These are phyloP conservation scores for Symbiodinium natans DNA, from an alignment of 73 alveolate species.

Conservation along the genomic window DNA sequence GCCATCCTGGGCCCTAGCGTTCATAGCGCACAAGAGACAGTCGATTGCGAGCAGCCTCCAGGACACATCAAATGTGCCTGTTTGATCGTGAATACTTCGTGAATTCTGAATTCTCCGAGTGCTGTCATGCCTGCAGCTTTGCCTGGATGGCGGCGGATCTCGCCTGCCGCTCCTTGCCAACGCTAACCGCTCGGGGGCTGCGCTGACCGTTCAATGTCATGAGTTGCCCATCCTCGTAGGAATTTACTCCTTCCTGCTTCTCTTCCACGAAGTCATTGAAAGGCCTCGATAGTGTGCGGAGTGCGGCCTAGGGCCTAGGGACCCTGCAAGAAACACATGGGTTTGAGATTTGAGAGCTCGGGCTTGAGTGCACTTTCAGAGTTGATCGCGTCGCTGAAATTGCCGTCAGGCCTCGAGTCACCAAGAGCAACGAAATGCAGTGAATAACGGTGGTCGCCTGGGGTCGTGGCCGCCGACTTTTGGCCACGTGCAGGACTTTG, in stretches of 20 bases:
- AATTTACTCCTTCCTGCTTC: slow-evolving; percentile 60
- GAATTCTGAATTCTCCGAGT: not conserved
- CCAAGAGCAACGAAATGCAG: not conserved
- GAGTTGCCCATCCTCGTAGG: slow-evolving; percentile 78
- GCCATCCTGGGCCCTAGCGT: too few relatives aligned
- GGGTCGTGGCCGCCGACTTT: slow-evolving; percentile 9
- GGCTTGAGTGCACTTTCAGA: slow-evolving; percentile 50
- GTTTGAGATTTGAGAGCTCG: not conserved
- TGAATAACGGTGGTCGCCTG: not conserved
- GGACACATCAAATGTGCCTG: not conserved
- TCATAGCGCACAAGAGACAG: slow-evolving; percentile 82
- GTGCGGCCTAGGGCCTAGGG: too few relatives aligned
- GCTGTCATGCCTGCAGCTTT: slow-evolving; percentile 21
- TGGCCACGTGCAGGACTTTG: slow-evolving; percentile 51
- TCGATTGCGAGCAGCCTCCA: slow-evolving; percentile 75
- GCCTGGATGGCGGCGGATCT: slow-evolving; percentile 88
- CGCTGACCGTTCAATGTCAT: too few relatives aligned
- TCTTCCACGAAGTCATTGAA: slow-evolving; percentile 76
- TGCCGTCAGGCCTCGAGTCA: slow-evolving; percentile 45
- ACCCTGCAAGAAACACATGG: too few relatives aligned
- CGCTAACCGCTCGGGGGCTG: too few relatives aligned
- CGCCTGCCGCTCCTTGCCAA: slow-evolving; percentile 61
- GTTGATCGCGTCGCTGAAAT: slow-evolving; percentile 53
- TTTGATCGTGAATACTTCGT: not conserved
- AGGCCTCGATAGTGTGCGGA: too few relatives aligned